Base-by-base conservation (phyloP, 495 filamentous ascomycete genomes). In the Tuber borchii region DNA sequence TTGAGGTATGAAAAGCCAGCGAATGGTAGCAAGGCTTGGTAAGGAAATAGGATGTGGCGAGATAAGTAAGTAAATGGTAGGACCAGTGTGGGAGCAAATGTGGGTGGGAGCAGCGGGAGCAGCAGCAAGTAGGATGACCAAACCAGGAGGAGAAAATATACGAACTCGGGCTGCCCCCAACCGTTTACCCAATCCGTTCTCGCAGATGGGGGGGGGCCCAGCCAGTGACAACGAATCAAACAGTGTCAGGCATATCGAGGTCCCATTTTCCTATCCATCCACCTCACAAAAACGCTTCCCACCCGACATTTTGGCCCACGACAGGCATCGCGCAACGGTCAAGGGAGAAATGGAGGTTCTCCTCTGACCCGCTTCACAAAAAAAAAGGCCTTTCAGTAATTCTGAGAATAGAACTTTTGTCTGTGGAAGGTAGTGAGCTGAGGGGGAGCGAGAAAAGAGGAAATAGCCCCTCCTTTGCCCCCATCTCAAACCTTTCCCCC, bases 221-320 rank as follows among this genome's bases (percentile, higher is more conserved):
- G 12, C 56, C 56, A 31, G 56, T 65, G 56, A 65, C 56, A 65
- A 65, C 56, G 56, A 65, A 65, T 65, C 56, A 65, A 65, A 65
- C 56, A 65, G 56, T n/a, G 56, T 65, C 56, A 61, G 17, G 56
- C 56, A 65, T 31, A 26, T 65, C 56, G 12, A 65, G 56, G 56
- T 65, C 44, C 56, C 56, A 39, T 39, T 39, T 39, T 39, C 37
- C 37, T 39, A 39, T 39, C 37, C 37, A 65, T 65, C 26, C 31
- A 34, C 56, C 26, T 34, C 26, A 31, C 10, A 65, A 31, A n/a
- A 61, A 31, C 10, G n/a, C n/a, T 31, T 34, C 51, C n/a, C 12
- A 6, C n/a, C n/a, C 51, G 51, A 61, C n/a, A 61, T 65, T 65
- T 31, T 65, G 56, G 56, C 26, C 26, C 56, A 65, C 56, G 56